Evolutionary conservation across 495 filamentous ascomycete species (phyloP).

Genomic region (Neurospora sp.): DNA sequence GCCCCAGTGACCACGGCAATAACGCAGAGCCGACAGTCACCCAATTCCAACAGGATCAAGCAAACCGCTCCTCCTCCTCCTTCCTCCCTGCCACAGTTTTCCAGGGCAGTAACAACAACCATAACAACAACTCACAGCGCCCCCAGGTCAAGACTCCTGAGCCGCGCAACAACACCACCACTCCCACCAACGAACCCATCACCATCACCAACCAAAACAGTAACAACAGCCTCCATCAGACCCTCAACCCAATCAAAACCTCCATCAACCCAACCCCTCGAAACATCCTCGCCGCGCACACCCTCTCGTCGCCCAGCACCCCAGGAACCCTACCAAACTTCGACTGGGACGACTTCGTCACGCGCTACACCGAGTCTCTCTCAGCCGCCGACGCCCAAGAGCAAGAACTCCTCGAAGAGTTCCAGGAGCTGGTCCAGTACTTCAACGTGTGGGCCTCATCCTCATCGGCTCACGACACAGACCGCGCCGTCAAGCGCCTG

Average conservation of each 20-base stretch:
- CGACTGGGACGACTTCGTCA: constrained; percentile 60
- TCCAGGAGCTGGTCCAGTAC: constrained; percentile 51
- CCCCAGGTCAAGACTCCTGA: constrained; percentile 24
- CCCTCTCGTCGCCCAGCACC: constrained; percentile 25
- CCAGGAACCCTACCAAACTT: constrained; percentile 39
- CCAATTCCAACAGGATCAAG: background rate
- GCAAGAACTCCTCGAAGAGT: constrained; percentile 51
- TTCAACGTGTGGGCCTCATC: constrained; percentile 63
- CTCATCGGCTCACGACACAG: constrained; percentile 55
- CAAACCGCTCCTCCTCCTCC: background rate
- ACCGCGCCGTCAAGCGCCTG: constrained; percentile 62
- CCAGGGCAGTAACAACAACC: background rate
- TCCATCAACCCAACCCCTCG: background rate
- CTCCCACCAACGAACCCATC: constrained; percentile 14
- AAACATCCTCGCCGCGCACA: background rate
- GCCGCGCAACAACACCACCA: constrained; percentile 9
- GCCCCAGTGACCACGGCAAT: background rate
- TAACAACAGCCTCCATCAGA: background rate
- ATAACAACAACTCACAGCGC: background rate
- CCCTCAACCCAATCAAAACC: background rate
- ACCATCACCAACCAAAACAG: constrained; percentile 17
- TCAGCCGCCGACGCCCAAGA: constrained; percentile 49
- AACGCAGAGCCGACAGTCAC: background rate
- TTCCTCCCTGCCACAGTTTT: background rate
- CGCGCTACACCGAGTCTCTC: constrained; percentile 51